Evolutionary conservation across 352 stramenopile species (phyloP).

Genomic region (Pythium dissotocum): DNA sequence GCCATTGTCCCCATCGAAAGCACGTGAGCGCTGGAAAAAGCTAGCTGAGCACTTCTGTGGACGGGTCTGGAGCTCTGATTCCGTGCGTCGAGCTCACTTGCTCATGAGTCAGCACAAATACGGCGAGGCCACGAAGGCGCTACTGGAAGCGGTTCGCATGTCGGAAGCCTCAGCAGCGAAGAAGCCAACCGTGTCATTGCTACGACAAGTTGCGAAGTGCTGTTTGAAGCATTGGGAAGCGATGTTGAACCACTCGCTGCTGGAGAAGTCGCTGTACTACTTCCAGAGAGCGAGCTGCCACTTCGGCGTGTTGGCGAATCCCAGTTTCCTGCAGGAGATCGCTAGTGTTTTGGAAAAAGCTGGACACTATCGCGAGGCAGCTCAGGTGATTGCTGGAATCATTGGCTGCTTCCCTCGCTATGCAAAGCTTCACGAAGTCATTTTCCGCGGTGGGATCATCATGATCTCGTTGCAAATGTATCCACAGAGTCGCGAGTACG

Average conservation of each 20-base stretch:
- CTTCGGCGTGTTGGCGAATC: constrained; percentile 47
- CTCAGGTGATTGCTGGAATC: constrained; percentile 54
- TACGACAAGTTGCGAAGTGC: constrained; percentile 49
- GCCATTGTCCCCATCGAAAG: constrained; percentile 23
- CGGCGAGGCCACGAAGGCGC: constrained; percentile 28
- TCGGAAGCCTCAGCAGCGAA: constrained; percentile 21
- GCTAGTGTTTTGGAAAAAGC: constrained; percentile 47
- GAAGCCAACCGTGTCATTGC: constrained; percentile 28
- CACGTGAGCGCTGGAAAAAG: constrained; percentile 46
- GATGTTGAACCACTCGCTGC: constrained; percentile 30
- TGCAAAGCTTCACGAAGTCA: constrained; percentile 43
- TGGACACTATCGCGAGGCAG: constrained; percentile 43
- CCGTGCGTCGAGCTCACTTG: constrained; percentile 39
- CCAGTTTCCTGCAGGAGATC: constrained; percentile 63
- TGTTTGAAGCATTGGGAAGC: constrained; percentile 42
- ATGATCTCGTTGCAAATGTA: constrained; percentile 62
- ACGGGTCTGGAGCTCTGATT: constrained; percentile 34
- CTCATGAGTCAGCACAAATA: constrained; percentile 50
- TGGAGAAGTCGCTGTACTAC: constrained; percentile 49
- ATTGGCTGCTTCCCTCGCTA: constrained; percentile 67
- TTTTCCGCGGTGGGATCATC: constrained; percentile 68
- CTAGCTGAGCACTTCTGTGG: constrained; percentile 49
- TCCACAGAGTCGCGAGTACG: constrained; percentile 66
- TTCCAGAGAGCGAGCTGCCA: constrained; percentile 49
- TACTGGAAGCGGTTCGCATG: constrained; percentile 35